These are phyloP conservation scores for Cinnamomum chago DNA, from an alignment of 164 flowering plant genomes.

Conservation along the genomic window DNA sequence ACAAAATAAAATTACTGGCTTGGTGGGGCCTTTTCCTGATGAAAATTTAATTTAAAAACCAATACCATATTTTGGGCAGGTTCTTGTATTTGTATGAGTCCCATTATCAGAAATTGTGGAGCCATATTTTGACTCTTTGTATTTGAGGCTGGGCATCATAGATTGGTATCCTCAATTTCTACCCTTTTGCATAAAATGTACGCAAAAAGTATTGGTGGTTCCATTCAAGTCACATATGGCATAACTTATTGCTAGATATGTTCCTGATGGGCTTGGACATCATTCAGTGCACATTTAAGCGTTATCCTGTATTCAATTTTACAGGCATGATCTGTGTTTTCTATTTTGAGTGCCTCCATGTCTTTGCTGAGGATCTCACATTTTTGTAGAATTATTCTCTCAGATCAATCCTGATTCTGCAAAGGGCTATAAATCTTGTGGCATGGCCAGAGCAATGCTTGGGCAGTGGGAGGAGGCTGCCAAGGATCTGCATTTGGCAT, in stretches of 20 bases:
- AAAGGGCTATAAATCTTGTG: conserved; percentile 91
- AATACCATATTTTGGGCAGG: neutral
- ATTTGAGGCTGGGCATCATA: no score
- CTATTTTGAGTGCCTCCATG: neutral
- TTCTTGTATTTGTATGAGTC: no score
- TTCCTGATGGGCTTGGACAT: neutral
- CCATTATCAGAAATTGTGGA: no score
- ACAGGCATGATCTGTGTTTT: no score
- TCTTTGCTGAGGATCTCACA: neutral
- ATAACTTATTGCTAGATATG: neutral
- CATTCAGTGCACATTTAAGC: no score
- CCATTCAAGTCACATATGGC: neutral
- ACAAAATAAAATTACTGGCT: neutral
- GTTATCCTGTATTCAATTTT: no score
- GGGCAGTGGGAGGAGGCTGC: conserved; percentile 95
- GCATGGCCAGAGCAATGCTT: conserved; percentile 85
- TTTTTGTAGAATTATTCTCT: conserved; percentile 3
- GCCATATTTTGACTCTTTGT: no score
- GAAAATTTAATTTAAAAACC: no score
- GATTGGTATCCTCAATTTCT: no score
- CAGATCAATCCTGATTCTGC: conserved; percentile 99
- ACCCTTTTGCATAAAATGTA: no score
- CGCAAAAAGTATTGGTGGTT: no score
- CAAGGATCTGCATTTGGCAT: conserved; percentile 91
- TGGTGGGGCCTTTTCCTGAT: neutral